Conservation (phyloP, 805 yeast species). For the Debaryomyces hansenii region DNA sequence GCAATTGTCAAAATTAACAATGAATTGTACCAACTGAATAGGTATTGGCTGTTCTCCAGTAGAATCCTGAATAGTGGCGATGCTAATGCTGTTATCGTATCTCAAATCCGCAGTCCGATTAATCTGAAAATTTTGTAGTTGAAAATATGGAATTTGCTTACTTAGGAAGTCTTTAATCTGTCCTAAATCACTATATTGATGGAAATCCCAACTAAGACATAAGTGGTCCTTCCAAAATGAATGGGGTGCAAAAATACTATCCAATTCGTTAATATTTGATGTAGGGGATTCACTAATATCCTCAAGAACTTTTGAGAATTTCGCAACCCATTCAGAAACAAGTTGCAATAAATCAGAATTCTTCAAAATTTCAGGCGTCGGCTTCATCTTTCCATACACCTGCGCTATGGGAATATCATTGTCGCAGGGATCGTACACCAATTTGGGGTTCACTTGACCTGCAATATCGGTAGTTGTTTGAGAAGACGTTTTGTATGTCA, state of each 20-base stretch:
- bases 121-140: slow-evolving; percentile 24
- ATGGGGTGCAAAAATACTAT: slow-evolving; percentile 18
- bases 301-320: slow-evolving; percentile 23
- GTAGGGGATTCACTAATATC: not conserved
- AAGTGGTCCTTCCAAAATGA: slow-evolving; percentile 41
- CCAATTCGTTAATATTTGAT: slow-evolving; percentile 9
- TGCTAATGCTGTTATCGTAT: slow-evolving; percentile 27
- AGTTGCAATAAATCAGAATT: slow-evolving; percentile 20
- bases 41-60: slow-evolving; percentile 22
- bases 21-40: slow-evolving; percentile 35
- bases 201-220: slow-evolving; percentile 30
- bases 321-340: slow-evolving; percentile 26
- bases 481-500: slow-evolving; percentile 19
- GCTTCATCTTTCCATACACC: slow-evolving; percentile 18
- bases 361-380: slow-evolving; percentile 24
- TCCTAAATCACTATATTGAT: slow-evolving; percentile 28
- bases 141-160: slow-evolving; percentile 14
- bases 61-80: slow-evolving; percentile 25
- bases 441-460: slow-evolving; percentile 14
- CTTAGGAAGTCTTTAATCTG: slow-evolving; percentile 19
- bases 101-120: slow-evolving; percentile 29
- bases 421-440: slow-evolving; percentile 11
- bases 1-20: slow-evolving; percentile 25
- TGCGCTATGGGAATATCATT: slow-evolving; percentile 11
- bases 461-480: slow-evolving; percentile 13